These are phyloP conservation scores for Magnaporthiopsis incrustans DNA, from an alignment of 2,329 filamentous ascomycete genomes.

Conservation along the genomic window DNA sequence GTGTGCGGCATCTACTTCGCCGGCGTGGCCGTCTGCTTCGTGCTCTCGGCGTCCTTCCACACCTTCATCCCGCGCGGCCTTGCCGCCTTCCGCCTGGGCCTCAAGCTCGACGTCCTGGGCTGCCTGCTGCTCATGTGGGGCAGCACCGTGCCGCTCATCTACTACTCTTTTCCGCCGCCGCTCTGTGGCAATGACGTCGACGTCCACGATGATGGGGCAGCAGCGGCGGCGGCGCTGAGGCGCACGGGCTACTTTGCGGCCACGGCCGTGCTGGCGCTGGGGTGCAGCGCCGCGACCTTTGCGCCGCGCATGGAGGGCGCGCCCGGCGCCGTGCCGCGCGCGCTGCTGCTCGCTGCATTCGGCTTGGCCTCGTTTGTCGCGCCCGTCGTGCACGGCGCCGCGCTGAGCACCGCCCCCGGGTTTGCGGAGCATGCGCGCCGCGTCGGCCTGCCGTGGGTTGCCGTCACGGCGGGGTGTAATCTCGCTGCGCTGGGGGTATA, in stretches of 20 bases:
- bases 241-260: slow-evolving; percentile 26
- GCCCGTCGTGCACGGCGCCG: slow-evolving; percentile 29
- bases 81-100: slow-evolving; percentile 39
- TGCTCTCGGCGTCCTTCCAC: slow-evolving; percentile 43
- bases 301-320: slow-evolving; percentile 23
- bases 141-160: slow-evolving; percentile 50
- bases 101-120: slow-evolving; percentile 53
- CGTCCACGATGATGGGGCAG: too few relatives aligned
- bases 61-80: slow-evolving; percentile 48
- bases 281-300: slow-evolving; percentile 30
- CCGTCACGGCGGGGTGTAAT: slow-evolving; percentile 28
- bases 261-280: slow-evolving; percentile 25
- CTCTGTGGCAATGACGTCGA: not conserved
- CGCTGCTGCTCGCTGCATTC: slow-evolving; percentile 31
- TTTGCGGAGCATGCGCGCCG: slow-evolving; percentile 22
- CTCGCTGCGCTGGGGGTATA: slow-evolving; percentile 29
- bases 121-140: slow-evolving; percentile 56
- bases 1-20: slow-evolving; percentile 34
- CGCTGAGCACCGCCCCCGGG: slow-evolving; percentile 20
- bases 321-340: slow-evolving; percentile 28
- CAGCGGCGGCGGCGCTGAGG: too few relatives aligned
- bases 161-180: slow-evolving; percentile 38
- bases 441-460: slow-evolving; percentile 32
- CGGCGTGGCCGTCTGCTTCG: slow-evolving; percentile 36
- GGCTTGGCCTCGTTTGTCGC: slow-evolving; percentile 30